phyloP scores from a whole-genome alignment of 2,329 filamentous ascomycete genomes.

The Cordyceps javanica region DNA sequence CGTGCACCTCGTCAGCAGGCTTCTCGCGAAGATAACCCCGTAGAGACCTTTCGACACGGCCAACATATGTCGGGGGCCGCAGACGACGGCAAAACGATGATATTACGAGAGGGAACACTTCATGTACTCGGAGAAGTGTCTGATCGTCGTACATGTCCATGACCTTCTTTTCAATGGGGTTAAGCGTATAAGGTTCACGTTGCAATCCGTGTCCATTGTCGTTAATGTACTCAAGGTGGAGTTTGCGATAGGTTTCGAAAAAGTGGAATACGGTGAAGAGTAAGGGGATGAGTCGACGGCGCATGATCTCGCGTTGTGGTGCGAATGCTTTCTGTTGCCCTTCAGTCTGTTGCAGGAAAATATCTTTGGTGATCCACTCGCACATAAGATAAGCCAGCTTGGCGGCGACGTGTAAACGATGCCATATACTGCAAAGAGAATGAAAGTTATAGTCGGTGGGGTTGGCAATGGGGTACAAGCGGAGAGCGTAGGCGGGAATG shows the following conservation, averaged over 20 bases:
- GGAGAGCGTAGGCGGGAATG: slow-evolving; percentile 53
- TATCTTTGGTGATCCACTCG: slow-evolving; percentile 59
- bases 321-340: slow-evolving; percentile 51
- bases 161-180: slow-evolving; percentile 56
- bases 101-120: slow-evolving; percentile 58
- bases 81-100: slow-evolving; percentile 58
- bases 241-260: slow-evolving; percentile 56
- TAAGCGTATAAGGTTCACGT: slow-evolving; percentile 50
- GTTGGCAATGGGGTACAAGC: slow-evolving; percentile 51
- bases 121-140: slow-evolving; percentile 56
- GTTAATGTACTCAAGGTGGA: slow-evolving; percentile 51
- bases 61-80: slow-evolving; percentile 58
- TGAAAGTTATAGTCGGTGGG: slow-evolving; percentile 47
- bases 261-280: slow-evolving; percentile 63
- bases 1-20: slow-evolving; percentile 56
- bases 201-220: slow-evolving; percentile 47
- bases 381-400: slow-evolving; percentile 58
- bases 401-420: slow-evolving; percentile 57
- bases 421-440: slow-evolving; percentile 59
- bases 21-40: slow-evolving; percentile 59
- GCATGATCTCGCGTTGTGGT: slow-evolving; percentile 57
- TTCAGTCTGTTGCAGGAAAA: slow-evolving; percentile 54
- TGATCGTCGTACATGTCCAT: slow-evolving; percentile 61
- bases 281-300: slow-evolving; percentile 55
- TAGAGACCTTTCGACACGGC: slow-evolving; percentile 54